Evolutionary conservation across 1,139 yeast species (phyloP).

Genomic region (Debaryomyces coudertii): DNA sequence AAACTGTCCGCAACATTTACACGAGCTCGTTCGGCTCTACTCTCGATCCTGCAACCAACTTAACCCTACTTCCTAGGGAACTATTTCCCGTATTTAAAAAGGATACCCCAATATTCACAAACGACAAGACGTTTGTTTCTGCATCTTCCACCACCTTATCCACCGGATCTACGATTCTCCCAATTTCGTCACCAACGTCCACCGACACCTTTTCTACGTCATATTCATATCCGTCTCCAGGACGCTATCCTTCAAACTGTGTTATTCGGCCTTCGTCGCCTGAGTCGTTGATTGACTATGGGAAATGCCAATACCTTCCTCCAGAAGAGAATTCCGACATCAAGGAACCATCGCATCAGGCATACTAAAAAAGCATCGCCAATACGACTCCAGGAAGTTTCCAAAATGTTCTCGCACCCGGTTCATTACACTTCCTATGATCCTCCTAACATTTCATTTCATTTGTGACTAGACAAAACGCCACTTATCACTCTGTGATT

Average conservation of each 20-base stretch:
- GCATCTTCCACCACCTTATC: conserved; percentile 19
- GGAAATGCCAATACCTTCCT: not conserved
- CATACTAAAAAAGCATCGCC: too few species aligned
- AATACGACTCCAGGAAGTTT: not conserved
- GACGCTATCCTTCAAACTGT: not conserved
- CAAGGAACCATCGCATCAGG: not conserved
- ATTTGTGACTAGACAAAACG: not conserved
- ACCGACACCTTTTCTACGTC: conserved; percentile 22
- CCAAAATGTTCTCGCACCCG: not conserved
- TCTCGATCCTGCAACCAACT: not conserved
- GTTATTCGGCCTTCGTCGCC: not conserved
- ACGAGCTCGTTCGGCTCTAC: conserved; percentile 3
- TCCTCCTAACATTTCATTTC: not conserved
- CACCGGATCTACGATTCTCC: conserved; percentile 9
- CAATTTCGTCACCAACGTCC: conserved; percentile 12
- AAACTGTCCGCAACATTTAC: not conserved
- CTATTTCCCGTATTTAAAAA: conserved; percentile 1
- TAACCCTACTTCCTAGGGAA: not conserved
- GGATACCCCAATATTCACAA: not conserved
- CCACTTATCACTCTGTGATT: not conserved
- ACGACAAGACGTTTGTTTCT: conserved; percentile 7
- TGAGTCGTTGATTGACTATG: not conserved
- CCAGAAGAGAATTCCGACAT: not conserved
- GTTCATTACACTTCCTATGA: not conserved
- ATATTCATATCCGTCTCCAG: conserved; percentile 16